Percentiles rank a stretch among this genome's conserved stretches.
phyloP scores from a whole-genome alignment of 768 basidiomycete genomes.

The Leccinum fibrillosum region DNA sequence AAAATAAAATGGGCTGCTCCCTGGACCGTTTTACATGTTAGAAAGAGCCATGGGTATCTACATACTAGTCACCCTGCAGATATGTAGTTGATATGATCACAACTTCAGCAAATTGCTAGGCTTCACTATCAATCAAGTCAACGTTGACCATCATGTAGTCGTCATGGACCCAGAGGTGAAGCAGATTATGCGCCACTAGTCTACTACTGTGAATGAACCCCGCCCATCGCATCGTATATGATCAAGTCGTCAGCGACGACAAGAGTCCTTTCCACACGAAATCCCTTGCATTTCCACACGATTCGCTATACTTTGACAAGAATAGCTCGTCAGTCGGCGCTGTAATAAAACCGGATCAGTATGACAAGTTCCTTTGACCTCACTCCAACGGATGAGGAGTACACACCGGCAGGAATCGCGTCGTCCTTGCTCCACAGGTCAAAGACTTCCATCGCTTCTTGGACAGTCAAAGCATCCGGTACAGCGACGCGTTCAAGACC shows the following conservation, averaged over 20 bases:
- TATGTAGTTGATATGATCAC: no score
- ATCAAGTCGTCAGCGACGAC: slow-evolving; percentile 26
- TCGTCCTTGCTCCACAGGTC: slow-evolving; percentile 70
- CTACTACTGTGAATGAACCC: neutral
- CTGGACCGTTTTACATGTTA: no score
- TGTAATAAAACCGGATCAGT: slow-evolving; percentile 14
- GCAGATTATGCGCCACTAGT: neutral
- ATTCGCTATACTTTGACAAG: slow-evolving; percentile 73
- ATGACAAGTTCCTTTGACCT: neutral
- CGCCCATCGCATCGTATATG: neutral
- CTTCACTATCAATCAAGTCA: no score
- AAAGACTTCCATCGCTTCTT: slow-evolving; percentile 73
- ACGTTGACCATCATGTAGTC: neutral
- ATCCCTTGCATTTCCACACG: slow-evolving; percentile 73
- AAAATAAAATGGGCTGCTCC: no score
- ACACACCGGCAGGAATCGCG: slow-evolving; percentile 50
- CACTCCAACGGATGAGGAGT: neutral
- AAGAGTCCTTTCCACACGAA: slow-evolving; percentile 71
- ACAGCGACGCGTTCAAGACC: slow-evolving; percentile 51
- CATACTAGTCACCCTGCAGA: neutral
- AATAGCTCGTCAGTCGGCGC: slow-evolving; percentile 66
- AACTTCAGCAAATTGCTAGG: neutral
- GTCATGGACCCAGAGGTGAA: neutral
- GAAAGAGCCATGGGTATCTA: no score
- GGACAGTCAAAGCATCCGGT: slow-evolving; percentile 55